Percentiles rank a stretch among this genome's conserved stretches.
Conservation (phyloP, 495 filamentous ascomycete genomes). For the Pyrenopolyporus hunteri region DNA sequence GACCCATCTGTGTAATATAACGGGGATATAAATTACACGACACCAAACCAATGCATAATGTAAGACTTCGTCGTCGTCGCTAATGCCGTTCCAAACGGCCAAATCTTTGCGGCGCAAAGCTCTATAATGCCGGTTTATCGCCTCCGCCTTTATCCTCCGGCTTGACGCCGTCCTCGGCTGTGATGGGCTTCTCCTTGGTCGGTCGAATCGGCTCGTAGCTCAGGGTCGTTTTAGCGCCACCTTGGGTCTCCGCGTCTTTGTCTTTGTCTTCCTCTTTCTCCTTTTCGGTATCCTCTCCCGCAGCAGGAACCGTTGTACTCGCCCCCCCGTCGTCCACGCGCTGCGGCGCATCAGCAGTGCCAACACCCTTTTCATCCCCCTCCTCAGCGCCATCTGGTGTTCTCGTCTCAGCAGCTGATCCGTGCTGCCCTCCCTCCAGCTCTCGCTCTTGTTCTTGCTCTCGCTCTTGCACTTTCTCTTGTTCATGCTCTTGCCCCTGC, state of each 20-base stretch:
- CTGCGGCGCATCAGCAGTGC: constrained; percentile 10
- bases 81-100: too few relatives aligned
- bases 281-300: background rate
- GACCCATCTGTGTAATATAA: too few relatives aligned
- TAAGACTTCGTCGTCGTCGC: too few relatives aligned
- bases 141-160: constrained; percentile 7
- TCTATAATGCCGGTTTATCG: background rate
- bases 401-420: background rate
- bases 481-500: constrained; percentile 22
- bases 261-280: background rate
- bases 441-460: background rate
- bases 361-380: background rate
- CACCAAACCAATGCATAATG: too few relatives aligned
- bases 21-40: too few relatives aligned
- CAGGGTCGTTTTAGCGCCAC: background rate
- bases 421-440: background rate
- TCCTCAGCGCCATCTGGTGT: background rate
- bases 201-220: constrained; percentile 14
- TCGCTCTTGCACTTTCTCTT: background rate
- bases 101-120: too few relatives aligned
- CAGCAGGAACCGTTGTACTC: background rate
- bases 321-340: constrained; percentile 10
- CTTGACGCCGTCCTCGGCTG: background rate
- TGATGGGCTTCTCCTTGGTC: constrained; percentile 4
- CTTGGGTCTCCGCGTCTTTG: background rate